Conservation (phyloP, 805 yeast species). For the Ogataea populi-albae region DNA sequence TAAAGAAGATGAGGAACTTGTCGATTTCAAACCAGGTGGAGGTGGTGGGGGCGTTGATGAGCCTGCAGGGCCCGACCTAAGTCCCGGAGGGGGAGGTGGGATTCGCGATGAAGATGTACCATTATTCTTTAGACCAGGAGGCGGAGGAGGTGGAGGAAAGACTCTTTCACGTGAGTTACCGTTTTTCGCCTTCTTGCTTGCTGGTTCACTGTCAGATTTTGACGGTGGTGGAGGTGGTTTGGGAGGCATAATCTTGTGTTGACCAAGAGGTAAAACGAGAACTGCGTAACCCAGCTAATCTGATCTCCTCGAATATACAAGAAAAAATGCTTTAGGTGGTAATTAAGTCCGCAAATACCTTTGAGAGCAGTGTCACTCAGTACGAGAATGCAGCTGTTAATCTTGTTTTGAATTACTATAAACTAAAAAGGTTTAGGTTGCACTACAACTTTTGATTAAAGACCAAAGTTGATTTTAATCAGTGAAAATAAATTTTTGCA, state of each 20-base stretch:
- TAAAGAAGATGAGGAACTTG: constrained; percentile 35
- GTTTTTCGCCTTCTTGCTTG: constrained; percentile 17
- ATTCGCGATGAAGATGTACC: constrained; percentile 12
- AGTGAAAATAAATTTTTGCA: neutral
- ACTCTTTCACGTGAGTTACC: neutral
- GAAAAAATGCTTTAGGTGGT: too few species aligned
- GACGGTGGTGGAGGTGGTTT: constrained; percentile 19
- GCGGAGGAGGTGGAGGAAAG: constrained; percentile 21
- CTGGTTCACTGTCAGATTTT: constrained; percentile 12
- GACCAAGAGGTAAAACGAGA: too few species aligned
- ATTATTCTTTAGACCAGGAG: constrained; percentile 11
- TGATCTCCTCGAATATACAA: neutral
- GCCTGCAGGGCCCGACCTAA: constrained; percentile 1
- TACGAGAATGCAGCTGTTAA: too few species aligned
- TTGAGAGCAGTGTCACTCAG: too few species aligned
- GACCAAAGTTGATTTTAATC: too few species aligned
- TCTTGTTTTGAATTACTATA: too few species aligned
- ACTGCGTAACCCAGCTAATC: neutral
- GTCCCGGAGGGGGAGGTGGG: constrained; percentile 36
- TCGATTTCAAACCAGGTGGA: constrained; percentile 21
- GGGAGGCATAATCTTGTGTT: constrained; percentile 17
- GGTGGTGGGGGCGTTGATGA: constrained; percentile 37
- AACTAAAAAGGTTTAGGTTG: too few species aligned
- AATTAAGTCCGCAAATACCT: too few species aligned
- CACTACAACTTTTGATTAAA: too few species aligned